phyloP scores from a whole-genome alignment of 2,329 filamentous ascomycete species.

The Mycogone perniciosa region DNA sequence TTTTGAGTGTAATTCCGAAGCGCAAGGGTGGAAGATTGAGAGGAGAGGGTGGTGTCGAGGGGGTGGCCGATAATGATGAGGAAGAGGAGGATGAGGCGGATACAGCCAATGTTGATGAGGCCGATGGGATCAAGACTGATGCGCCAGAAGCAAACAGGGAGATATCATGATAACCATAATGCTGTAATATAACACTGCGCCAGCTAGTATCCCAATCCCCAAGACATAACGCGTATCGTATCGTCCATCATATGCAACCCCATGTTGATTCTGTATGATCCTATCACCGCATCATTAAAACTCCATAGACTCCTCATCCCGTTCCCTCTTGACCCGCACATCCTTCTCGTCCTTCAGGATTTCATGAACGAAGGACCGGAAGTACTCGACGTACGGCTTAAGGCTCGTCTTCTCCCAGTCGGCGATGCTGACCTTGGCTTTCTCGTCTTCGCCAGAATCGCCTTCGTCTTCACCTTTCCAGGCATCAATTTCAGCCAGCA shows the following conservation, averaged over 20 bases:
- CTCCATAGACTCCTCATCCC: slow-evolving; percentile 47
- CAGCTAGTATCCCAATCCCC: slow-evolving; percentile 1
- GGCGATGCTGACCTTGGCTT: slow-evolving; percentile 39
- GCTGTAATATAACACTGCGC: neutral
- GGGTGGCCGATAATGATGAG: slow-evolving; percentile 18
- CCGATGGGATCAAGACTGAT: slow-evolving; percentile 6
- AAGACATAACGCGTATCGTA: neutral
- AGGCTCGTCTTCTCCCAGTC: slow-evolving; percentile 98
- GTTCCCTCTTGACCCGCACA: slow-evolving; percentile 48
- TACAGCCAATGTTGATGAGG: slow-evolving; percentile 1
- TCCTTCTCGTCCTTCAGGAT: slow-evolving; percentile 71
- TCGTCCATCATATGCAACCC: neutral
- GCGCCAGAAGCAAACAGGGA: slow-evolving; percentile 1
- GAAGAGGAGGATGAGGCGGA: slow-evolving; percentile 17
- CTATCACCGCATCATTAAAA: slow-evolving; percentile 32
- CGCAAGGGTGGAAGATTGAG: slow-evolving; percentile 75
- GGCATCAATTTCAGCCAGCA: slow-evolving; percentile 79
- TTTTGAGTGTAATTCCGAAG: slow-evolving; percentile 81
- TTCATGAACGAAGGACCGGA: slow-evolving; percentile 70
- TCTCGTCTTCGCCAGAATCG: slow-evolving; percentile 34
- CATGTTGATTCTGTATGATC: neutral
- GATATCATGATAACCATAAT: slow-evolving; percentile 1
- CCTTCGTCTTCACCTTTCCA: slow-evolving; percentile 53
- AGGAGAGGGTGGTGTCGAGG: slow-evolving; percentile 21
- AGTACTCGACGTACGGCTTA: slow-evolving; percentile 87